Evolutionary conservation across 805 yeast genomes (phyloP).

Genomic region (Teunomyces funiuensis): DNA sequence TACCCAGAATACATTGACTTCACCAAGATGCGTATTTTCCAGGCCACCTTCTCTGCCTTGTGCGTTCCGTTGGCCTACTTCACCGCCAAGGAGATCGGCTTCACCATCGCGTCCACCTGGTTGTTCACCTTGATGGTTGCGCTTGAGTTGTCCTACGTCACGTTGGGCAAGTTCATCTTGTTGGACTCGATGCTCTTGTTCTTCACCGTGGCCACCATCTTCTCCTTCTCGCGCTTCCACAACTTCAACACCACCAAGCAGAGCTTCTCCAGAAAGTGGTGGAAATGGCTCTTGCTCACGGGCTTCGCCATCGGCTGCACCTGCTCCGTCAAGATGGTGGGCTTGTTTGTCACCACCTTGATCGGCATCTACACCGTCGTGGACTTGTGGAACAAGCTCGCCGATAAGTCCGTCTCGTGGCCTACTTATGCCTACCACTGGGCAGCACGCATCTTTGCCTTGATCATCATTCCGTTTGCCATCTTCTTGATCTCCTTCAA

Average conservation of each 20-base stretch:
- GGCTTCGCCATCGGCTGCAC: conserved; percentile 89
- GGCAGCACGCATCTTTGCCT: conserved; percentile 61
- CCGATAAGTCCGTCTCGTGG: conserved; percentile 58
- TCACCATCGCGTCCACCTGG: conserved; percentile 71
- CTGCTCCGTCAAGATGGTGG: conserved; percentile 95
- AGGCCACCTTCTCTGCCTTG: conserved; percentile 78
- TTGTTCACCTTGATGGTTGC: conserved; percentile 76
- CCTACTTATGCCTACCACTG: conserved; percentile 58
- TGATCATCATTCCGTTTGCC: conserved; percentile 61
- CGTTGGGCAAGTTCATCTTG: conserved; percentile 84
- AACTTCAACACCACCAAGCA: conserved; percentile 47
- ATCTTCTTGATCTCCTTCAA: conserved; percentile 70
- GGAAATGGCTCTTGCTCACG: conserved; percentile 85
- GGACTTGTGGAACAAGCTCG: conserved; percentile 84
- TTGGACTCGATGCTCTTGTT: conserved; percentile 89
- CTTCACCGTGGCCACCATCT: conserved; percentile 83
- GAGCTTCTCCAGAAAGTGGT: conserved; percentile 76
- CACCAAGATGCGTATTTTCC: conserved; percentile 83
- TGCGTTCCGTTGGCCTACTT: conserved; percentile 86
- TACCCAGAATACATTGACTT: conserved; percentile 80
- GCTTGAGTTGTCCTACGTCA: conserved; percentile 79
- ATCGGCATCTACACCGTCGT: conserved; percentile 88
- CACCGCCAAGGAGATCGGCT: conserved; percentile 76
- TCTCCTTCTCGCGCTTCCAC: conserved; percentile 71
- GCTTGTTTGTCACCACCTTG: conserved; percentile 81